A percentile compares a stretch with the other conserved stretches of the same genome.
These are phyloP conservation scores for Termitomyces sp. DNA, from an alignment of 768 basidiomycete species.

Conservation along the genomic window DNA sequence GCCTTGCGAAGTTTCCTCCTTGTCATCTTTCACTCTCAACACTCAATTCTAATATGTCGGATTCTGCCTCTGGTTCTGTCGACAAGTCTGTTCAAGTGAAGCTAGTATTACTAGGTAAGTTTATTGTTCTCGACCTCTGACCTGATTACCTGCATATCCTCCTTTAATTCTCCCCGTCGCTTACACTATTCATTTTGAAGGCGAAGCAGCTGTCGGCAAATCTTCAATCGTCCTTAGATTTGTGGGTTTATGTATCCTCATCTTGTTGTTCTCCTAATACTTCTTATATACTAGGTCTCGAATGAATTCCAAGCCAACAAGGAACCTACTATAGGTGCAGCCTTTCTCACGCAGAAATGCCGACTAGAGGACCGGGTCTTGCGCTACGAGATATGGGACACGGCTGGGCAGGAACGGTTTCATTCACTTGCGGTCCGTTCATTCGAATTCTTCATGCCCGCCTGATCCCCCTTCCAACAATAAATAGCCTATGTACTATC, in stretches of 20 bases:
- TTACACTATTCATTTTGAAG: constrained; percentile 36
- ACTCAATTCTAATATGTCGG: constrained; percentile 50
- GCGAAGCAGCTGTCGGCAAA: constrained; percentile 98
- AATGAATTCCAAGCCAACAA: constrained; percentile 99
- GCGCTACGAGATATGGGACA: constrained; percentile 97
- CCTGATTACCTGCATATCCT: neutral
- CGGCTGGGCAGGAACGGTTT: constrained; percentile 93
- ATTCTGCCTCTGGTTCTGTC: constrained; percentile 64
- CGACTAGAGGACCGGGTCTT: constrained; percentile 90
- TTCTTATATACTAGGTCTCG: constrained; percentile 54
- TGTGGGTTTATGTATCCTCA: constrained; percentile 41
- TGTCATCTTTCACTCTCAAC: constrained; percentile 10
- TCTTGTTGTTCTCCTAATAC: constrained; percentile 11
- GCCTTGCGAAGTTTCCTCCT: constrained; percentile 1
- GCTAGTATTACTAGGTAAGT: constrained; percentile 87
- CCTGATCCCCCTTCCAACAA: constrained; percentile 9
- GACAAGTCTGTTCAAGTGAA: constrained; percentile 98
- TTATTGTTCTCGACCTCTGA: constrained; percentile 1
- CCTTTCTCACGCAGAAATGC: constrained; percentile 93
- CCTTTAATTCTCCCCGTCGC: neutral
- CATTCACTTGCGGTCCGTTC: constrained; percentile 86
- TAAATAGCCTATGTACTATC: constrained; percentile 95
- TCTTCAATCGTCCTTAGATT: constrained; percentile 98
- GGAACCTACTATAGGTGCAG: constrained; percentile 97
- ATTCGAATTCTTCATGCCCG: constrained; percentile 4